Base-by-base conservation (phyloP, 257 asterid species). In the Nemophila menziesii region DNA sequence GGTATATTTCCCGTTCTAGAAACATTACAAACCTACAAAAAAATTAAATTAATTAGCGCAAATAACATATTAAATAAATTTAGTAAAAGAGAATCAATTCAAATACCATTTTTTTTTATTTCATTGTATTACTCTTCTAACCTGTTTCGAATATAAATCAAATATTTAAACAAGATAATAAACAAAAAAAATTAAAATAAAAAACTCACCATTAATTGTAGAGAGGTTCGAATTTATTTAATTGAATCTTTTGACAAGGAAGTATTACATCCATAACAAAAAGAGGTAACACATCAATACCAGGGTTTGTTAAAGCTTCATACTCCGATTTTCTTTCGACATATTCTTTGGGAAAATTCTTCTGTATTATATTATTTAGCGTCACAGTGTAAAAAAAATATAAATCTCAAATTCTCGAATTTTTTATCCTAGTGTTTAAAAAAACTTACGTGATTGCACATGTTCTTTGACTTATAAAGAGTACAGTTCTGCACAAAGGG, bases 191-290 rank as follows among this genome's bases (percentile, higher is more conserved):
- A n/a, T n/a, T n/a, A n/a, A n/a, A n/a, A n/a, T n/a, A n/a, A n/a
- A n/a, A n/a, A 47, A 62, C 84, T 77, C 48, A 90, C 99, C 99
- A 90, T 81, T 38, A 90, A 92, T 52, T 74, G 65, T 90, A 90
- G 46, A 96, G 96, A 51, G 99, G 99, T 66, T 90, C 99, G 70
- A 85, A 90, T 62, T 85, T 90, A 69, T 90, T 90, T 22, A 90
- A 77, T 54, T 83, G 94, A 62, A 86, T 59, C 73, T 85, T 90
- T 73, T 85, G 96, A 73, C 96, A 90, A 13, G 99, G 99, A 46
- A 90, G 55, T 56, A 76, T 76, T 47, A 85, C 94, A 58, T 90
- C 96, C 99, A 90, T 90, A 68, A 83, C 96, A 61, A 90, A 90
- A 51, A 90, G 94, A 39, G 99, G 99, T 62, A 85, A 49, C 62